Evolutionary conservation across 352 stramenopile genomes (phyloP).

Genomic region (Globisporangium megalacanthum): DNA sequence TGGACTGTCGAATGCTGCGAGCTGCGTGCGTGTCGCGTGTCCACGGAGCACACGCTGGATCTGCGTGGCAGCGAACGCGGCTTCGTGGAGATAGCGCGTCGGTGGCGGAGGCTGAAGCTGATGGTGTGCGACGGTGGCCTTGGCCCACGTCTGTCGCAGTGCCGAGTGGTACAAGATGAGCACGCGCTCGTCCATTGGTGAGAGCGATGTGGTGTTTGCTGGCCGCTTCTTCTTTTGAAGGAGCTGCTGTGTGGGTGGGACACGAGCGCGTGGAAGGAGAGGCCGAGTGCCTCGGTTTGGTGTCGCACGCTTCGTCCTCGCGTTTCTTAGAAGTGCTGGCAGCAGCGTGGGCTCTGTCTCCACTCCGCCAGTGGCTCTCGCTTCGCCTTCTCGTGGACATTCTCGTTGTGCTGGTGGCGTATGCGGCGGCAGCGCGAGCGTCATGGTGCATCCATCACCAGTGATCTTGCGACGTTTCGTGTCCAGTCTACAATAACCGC

Average conservation of each 20-base stretch:
- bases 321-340: not conserved
- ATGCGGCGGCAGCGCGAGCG: constrained; percentile 1
- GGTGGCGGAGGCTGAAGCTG: not conserved
- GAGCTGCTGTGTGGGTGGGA: too few species aligned
- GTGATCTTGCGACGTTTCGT: too few species aligned
- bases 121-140: not conserved
- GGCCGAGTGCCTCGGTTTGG: not conserved
- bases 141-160: constrained; percentile 26
- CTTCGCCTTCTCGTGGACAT: not conserved
- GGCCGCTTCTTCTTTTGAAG: not conserved
- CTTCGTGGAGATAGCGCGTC: constrained; percentile 35
- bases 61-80: constrained; percentile 48
- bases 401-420: not conserved
- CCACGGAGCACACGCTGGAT: constrained; percentile 53
- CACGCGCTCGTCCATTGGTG: constrained; percentile 48
- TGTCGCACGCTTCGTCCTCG: not conserved
- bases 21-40: constrained; percentile 19
- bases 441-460: not conserved
- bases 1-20: constrained; percentile 35
- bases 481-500: too few species aligned
- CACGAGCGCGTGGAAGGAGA: not conserved
- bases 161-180: constrained; percentile 60
- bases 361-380: too few species aligned
- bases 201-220: constrained; percentile 7
- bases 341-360: not conserved